Conservation (phyloP, 2,329 filamentous ascomycete genomes). For the Anthostomella pinea region DNA sequence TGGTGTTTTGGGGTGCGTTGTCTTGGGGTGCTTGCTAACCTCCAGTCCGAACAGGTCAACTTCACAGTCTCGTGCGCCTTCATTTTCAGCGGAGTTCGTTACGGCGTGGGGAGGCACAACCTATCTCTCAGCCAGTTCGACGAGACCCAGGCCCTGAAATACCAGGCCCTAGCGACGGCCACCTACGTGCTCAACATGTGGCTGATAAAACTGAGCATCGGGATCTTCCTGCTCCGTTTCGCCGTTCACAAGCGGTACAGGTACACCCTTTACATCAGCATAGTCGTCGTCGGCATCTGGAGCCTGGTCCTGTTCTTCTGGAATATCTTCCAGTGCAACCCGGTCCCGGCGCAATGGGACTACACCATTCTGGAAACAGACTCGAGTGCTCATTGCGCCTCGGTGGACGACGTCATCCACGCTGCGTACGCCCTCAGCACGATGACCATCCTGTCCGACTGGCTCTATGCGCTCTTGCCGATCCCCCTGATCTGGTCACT, state of each 20-base stretch:
- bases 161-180: conserved; percentile 49
- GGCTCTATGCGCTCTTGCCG: conserved; percentile 52
- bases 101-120: conserved; percentile 48
- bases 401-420: conserved; percentile 40
- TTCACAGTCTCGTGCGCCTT: conserved; percentile 48
- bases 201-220: conserved; percentile 56
- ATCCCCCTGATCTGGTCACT: conserved; percentile 55
- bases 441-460: conserved; percentile 53
- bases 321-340: conserved; percentile 46
- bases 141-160: conserved; percentile 48
- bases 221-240: conserved; percentile 49
- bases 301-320: conserved; percentile 49
- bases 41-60: conserved; percentile 31
- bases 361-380: conserved; percentile 39
- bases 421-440: conserved; percentile 51
- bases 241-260: conserved; percentile 45
- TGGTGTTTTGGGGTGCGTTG: too few species aligned
- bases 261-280: conserved; percentile 44
- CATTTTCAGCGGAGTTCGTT: conserved; percentile 40
- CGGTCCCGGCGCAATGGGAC: conserved; percentile 52
- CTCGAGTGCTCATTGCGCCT: conserved; percentile 40
- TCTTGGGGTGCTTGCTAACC: too few species aligned
- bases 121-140: conserved; percentile 37
- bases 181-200: conserved; percentile 53
- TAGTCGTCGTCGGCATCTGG: conserved; percentile 46